phyloP scores from a whole-genome alignment of 108 stramenopile genomes.

The Nitzschia inconspicua region DNA sequence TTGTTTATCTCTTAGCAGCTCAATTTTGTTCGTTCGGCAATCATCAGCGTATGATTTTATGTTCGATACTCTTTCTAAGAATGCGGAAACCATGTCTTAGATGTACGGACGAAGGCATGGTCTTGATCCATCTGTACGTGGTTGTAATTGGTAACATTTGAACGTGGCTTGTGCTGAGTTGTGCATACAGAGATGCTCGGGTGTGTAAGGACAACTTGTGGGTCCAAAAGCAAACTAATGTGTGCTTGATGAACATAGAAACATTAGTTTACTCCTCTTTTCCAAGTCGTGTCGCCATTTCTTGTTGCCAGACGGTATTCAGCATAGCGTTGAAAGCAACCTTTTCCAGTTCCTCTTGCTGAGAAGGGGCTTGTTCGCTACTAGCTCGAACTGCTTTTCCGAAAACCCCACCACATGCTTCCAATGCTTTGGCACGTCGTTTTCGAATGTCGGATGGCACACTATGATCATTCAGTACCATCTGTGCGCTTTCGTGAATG shows the following conservation, averaged over 20 bases:
- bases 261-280: too few relatives aligned
- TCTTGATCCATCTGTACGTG: too few relatives aligned
- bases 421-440: conserved; percentile 48
- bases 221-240: too few relatives aligned
- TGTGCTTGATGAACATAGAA: too few relatives aligned
- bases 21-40: too few relatives aligned
- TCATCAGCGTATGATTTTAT: conserved; percentile 88
- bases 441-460: conserved; percentile 54
- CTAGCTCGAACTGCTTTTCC: background rate
- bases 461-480: conserved; percentile 70
- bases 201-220: too few relatives aligned
- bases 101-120: too few relatives aligned
- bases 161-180: too few relatives aligned
- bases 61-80: conserved; percentile 64
- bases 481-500: conserved; percentile 61
- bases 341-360: conserved; percentile 42
- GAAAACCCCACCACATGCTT: conserved; percentile 59
- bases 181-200: too few relatives aligned
- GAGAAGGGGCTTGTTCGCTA: conserved; percentile 19
- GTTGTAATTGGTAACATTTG: too few relatives aligned
- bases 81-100: conserved; percentile 29
- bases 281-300: too few relatives aligned
- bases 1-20: conserved; percentile 56
- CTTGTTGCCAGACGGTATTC: conserved; percentile 62
- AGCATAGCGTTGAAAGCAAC: conserved; percentile 66